These are phyloP conservation scores for Sporothrix pseudoabietina DNA, from an alignment of 2,329 filamentous ascomycete species.

Conservation along the genomic window DNA sequence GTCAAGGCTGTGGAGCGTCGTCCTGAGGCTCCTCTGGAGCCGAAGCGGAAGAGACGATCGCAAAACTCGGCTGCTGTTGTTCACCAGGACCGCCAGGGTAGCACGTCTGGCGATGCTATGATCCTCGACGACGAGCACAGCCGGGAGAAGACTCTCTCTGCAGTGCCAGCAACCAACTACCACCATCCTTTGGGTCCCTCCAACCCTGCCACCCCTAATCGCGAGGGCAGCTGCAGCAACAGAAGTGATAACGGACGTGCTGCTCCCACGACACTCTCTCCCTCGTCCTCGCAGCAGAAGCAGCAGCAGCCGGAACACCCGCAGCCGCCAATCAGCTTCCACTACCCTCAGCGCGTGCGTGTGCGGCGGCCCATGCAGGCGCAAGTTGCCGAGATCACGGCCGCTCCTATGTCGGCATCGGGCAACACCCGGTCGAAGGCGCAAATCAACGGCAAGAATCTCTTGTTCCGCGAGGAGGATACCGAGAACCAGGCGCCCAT, in stretches of 20 bases:
- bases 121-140: background rate
- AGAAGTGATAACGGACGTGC: slow-evolving; percentile 6
- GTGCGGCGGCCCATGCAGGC: slow-evolving; percentile 27
- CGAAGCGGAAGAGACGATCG: slow-evolving; percentile 16
- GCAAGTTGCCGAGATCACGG: slow-evolving; percentile 23
- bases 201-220: slow-evolving; percentile 7
- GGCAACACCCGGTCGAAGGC: background rate
- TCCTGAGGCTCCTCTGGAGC: background rate
- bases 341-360: slow-evolving; percentile 40
- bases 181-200: slow-evolving; percentile 12
- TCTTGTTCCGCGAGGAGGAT: slow-evolving; percentile 16
- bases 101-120: background rate
- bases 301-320: background rate
- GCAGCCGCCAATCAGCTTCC: slow-evolving; percentile 38
- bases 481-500: slow-evolving; percentile 26
- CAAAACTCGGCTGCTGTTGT: slow-evolving; percentile 26
- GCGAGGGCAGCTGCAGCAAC: background rate
- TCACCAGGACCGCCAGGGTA: slow-evolving; percentile 27
- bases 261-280: background rate
- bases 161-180: background rate
- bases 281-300: slow-evolving; percentile 12
- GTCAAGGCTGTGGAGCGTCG: background rate
- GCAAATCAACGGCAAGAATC: slow-evolving; percentile 17
- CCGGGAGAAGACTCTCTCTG: background rate
- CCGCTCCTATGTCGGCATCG: background rate